These are phyloP conservation scores for Fusarium musae DNA, from an alignment of 2,329 filamentous ascomycete genomes.

Conservation along the genomic window DNA sequence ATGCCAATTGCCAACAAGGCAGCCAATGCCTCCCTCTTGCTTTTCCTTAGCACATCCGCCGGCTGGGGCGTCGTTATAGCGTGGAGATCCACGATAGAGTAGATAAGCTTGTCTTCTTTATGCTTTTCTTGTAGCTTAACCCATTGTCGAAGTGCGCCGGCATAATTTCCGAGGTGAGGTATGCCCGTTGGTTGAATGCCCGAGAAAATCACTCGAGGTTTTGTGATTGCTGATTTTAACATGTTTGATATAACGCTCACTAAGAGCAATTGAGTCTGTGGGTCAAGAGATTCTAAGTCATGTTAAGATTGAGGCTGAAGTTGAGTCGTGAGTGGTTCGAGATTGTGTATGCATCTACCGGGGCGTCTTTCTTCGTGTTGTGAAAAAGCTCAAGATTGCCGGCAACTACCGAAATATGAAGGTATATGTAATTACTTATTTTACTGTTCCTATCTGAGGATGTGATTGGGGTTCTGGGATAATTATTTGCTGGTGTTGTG, in stretches of 20 bases:
- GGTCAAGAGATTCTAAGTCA: neutral
- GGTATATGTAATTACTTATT: neutral
- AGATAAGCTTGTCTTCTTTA: slow-evolving; percentile 72
- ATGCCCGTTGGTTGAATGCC: slow-evolving; percentile 96
- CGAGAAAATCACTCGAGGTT: slow-evolving; percentile 78
- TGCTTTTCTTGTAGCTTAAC: slow-evolving; percentile 76
- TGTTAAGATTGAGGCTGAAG: slow-evolving; percentile 3
- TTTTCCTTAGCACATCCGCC: slow-evolving; percentile 67
- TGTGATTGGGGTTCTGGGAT: neutral
- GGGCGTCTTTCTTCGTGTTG: slow-evolving; percentile 10
- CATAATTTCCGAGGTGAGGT: slow-evolving; percentile 94
- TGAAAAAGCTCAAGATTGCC: neutral
- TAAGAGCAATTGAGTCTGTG: neutral
- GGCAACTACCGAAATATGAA: neutral
- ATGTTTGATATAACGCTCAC: neutral
- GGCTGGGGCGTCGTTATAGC: slow-evolving; percentile 85
- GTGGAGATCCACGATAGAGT: slow-evolving; percentile 92
- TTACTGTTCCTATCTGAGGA: too few species aligned
- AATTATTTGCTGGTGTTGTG: neutral
- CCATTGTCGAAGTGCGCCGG: slow-evolving; percentile 91
- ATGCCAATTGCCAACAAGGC: slow-evolving; percentile 86
- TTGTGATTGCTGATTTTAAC: slow-evolving; percentile 14
- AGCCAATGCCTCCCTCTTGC: slow-evolving; percentile 80
- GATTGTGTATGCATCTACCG: slow-evolving; percentile 42
- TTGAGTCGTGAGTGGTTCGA: slow-evolving; percentile 3